Evolutionary conservation across 768 basidiomycete genomes (phyloP).

Genomic region (Trametes meyenii): DNA sequence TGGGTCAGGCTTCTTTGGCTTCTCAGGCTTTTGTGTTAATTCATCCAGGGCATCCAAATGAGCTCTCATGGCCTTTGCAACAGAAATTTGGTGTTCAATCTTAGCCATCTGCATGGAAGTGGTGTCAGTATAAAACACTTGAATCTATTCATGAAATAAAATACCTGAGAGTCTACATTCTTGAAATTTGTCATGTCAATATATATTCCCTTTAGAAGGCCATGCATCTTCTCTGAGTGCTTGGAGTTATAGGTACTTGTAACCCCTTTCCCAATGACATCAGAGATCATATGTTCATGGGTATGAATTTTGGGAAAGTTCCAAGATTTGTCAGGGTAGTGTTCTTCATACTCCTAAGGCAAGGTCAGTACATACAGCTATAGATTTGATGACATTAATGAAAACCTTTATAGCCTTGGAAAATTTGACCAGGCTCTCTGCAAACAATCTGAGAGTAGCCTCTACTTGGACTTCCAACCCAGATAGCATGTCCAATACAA

Average conservation of each 20-base stretch:
- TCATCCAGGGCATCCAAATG: slow-evolving; percentile 3
- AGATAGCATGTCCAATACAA: slow-evolving; percentile 35
- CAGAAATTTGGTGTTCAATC: not conserved
- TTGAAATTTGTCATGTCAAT: slow-evolving; percentile 1
- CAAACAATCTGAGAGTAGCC: slow-evolving; percentile 24
- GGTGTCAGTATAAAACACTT: too few species aligned
- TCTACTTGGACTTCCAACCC: slow-evolving; percentile 38
- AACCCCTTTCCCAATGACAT: slow-evolving; percentile 6
- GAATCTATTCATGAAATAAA: not conserved
- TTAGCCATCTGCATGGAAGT: not conserved
- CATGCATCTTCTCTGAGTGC: slow-evolving; percentile 9
- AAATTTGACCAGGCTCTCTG: not conserved
- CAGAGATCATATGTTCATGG: slow-evolving; percentile 7
- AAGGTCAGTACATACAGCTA: too few species aligned
- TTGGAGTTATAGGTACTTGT: slow-evolving; percentile 11
- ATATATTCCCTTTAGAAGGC: slow-evolving; percentile 2
- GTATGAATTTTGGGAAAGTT: slow-evolving; percentile 16
- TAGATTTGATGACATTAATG: not conserved
- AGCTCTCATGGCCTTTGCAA: not conserved
- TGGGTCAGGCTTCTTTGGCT: too few species aligned
- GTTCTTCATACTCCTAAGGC: not conserved
- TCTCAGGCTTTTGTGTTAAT: not conserved
- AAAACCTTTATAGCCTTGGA: not conserved
- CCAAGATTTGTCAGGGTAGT: slow-evolving; percentile 11
- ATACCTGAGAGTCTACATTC: slow-evolving; percentile 4